These are phyloP conservation scores for Euphrasia arctica DNA, from an alignment of 305 asterid species.

Conservation along the genomic window DNA sequence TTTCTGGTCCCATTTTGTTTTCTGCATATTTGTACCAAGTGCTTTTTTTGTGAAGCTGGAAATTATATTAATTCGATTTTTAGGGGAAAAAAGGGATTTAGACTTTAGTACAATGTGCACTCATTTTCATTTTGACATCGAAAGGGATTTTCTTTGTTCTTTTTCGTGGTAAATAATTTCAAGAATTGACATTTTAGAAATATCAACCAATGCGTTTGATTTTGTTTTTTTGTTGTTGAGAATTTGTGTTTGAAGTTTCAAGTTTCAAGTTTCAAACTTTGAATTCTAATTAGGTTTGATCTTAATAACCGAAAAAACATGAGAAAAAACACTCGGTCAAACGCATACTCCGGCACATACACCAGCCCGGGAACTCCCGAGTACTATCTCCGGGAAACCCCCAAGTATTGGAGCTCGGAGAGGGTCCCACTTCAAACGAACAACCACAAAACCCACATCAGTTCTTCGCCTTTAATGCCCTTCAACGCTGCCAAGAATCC, in stretches of 20 bases:
- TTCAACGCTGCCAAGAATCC: conserved; percentile 67
- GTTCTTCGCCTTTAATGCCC: conserved; percentile 67
- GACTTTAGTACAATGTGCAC: background rate
- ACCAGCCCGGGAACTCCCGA: conserved; percentile 93
- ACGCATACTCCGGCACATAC: conserved; percentile 55
- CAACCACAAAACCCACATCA: conserved; percentile 40
- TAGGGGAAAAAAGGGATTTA: background rate
- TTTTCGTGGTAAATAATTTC: conserved; percentile 15
- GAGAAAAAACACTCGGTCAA: conserved; percentile 49
- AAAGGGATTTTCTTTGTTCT: conserved; percentile 11
- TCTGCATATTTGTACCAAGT: background rate
- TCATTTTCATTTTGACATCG: conserved; percentile 11
- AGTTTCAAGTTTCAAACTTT: conserved; percentile 26
- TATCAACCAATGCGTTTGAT: background rate
- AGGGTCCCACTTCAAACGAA: conserved; percentile 53
- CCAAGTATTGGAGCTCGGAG: conserved; percentile 78
- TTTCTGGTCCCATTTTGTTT: conserved; percentile 28
- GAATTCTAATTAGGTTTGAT: conserved; percentile 8
- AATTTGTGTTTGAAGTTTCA: conserved; percentile 19
- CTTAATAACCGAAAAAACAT: conserved; percentile 27
- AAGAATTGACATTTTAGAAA: conserved; percentile 11
- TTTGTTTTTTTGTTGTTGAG: background rate
- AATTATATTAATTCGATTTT: conserved; percentile 3
- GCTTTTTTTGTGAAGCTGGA: conserved; percentile 6
- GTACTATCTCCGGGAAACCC: conserved; percentile 47